These are phyloP conservation scores for Phytopythium mirpurense DNA, from an alignment of 352 stramenopile species.

Conservation along the genomic window DNA sequence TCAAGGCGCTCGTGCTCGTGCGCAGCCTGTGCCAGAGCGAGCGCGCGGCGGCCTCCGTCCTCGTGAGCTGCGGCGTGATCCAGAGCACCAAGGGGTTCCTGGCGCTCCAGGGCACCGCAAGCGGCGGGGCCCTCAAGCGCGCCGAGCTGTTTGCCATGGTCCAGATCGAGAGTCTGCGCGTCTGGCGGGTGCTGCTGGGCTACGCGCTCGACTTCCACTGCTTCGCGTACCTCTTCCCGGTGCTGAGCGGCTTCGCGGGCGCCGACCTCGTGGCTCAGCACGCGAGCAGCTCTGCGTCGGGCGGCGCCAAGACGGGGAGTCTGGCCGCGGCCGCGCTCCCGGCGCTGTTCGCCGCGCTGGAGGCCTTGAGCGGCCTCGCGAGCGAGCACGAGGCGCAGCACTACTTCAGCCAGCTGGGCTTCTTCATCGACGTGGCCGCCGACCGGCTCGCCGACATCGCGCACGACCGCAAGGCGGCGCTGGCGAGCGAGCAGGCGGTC, in stretches of 20 bases:
- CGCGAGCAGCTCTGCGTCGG: background rate
- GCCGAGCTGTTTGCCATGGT: conserved; percentile 24
- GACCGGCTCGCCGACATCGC: conserved; percentile 4
- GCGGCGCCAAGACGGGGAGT: background rate
- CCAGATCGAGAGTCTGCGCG: conserved; percentile 49
- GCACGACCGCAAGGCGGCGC: background rate
- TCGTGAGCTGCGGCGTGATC: conserved; percentile 41
- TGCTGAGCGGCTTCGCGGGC: conserved; percentile 35
- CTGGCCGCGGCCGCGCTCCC: conserved; percentile 9
- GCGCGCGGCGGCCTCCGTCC: conserved; percentile 25
- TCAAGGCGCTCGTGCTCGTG: conserved; percentile 39
- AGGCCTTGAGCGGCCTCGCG: conserved; percentile 40
- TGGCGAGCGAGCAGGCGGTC: conserved; percentile 8
- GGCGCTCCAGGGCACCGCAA: conserved; percentile 25
- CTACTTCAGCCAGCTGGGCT: conserved; percentile 53
- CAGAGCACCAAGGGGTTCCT: conserved; percentile 59
- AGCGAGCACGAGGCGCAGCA: conserved; percentile 48
- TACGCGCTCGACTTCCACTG: conserved; percentile 69
- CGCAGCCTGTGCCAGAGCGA: conserved; percentile 44
- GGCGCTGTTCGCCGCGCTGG: conserved; percentile 42
- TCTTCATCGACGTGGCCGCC: conserved; percentile 39
- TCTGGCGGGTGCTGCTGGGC: conserved; percentile 58
- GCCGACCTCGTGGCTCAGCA: conserved; percentile 10
- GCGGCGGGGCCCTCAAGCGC: background rate
- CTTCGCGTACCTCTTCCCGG: conserved; percentile 57